Base-by-base conservation (phyloP, 345 rosid species). In the Eucalyptus regnans region DNA sequence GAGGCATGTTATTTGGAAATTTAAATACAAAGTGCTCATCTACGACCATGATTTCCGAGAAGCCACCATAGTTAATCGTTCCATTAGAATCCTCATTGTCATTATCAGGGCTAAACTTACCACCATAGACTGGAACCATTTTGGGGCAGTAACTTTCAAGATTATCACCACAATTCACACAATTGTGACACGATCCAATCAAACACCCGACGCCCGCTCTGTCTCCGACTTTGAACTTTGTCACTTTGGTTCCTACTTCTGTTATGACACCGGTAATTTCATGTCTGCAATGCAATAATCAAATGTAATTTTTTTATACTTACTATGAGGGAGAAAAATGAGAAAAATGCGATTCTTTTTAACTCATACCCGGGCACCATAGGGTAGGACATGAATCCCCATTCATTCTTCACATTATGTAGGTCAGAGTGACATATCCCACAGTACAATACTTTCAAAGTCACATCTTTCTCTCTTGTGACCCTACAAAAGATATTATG, bases 351-450 rank as follows among this genome's bases (percentile, higher is more conserved):
- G 2, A 12, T 27, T 12, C 46, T 79, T 29, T 50, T 20, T 9
- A 83, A 66, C 23, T 54, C 83, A 50, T 91, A 95, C 96, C 96
- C 95, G 0, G 96, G 96, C 16, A 95, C 93, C 33, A 93, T 52
- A 14, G 97, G 97, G 85, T 93, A 94, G 22, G 80, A 46, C 10
- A 93, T 58, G 43, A 20, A 12, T 2, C 95, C 95, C 94, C 95
- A 94, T 22, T 92, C 94, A 50, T 93, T 93, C 90, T 90, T 94
- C 11, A 92, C 66, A 90, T 87, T 91, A 81, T 90, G 91, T 54
- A 94, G 89, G 90, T 94, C 95, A 25, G 93, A 71, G 81, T 93
- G 95, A 62, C 95, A 94, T 37, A 95, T 93, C 50, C 96, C 96
- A 89, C 96, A 93, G 52, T 91, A 93, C 87, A 92, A 31, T 52